phyloP scores from a whole-genome alignment of 2,329 filamentous ascomycete species.

The Hymenoscyphus fructigenus region DNA sequence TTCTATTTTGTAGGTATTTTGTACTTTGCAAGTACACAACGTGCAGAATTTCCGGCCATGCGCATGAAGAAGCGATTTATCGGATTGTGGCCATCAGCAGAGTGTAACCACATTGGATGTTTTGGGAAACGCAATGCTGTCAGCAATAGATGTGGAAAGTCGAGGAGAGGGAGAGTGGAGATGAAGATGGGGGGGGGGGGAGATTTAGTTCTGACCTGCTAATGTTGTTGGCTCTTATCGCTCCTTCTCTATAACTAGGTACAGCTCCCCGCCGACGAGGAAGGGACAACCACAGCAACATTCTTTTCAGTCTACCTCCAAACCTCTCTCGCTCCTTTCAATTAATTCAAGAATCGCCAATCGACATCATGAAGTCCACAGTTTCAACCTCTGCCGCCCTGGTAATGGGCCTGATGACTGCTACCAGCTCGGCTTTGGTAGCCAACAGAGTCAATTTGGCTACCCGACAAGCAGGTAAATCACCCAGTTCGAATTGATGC shows the following conservation, averaged over 20 bases:
- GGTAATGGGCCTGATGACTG: slow-evolving; percentile 9
- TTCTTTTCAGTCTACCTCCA: background rate
- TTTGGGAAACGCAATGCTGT: slow-evolving; percentile 3
- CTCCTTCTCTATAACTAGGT: slow-evolving; percentile 8
- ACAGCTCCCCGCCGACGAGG: background rate
- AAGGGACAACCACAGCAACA: slow-evolving; percentile 5
- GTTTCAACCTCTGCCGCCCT: slow-evolving; percentile 1
- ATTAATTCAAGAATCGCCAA: background rate
- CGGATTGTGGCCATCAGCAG: slow-evolving; percentile 1
- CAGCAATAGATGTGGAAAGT: background rate
- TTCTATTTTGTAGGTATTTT: background rate
- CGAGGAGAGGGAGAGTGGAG: background rate
- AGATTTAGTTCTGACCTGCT: background rate
- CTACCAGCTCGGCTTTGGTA: slow-evolving; percentile 7
- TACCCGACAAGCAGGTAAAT: slow-evolving; percentile 10
- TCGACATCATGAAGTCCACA: slow-evolving; percentile 8
- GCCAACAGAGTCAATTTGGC: slow-evolving; percentile 1
- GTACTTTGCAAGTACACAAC: background rate
- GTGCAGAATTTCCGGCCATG: background rate
- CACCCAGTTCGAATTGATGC: background rate
- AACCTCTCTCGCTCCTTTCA: background rate
- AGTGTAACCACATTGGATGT: slow-evolving; percentile 1
- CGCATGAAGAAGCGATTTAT: slow-evolving; percentile 2
- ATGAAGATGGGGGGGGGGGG: background rate
- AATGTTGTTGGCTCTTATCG: slow-evolving; percentile 1